Conservation (phyloP, 306 rosid genomes). For the Gastrolobium villosum region DNA sequence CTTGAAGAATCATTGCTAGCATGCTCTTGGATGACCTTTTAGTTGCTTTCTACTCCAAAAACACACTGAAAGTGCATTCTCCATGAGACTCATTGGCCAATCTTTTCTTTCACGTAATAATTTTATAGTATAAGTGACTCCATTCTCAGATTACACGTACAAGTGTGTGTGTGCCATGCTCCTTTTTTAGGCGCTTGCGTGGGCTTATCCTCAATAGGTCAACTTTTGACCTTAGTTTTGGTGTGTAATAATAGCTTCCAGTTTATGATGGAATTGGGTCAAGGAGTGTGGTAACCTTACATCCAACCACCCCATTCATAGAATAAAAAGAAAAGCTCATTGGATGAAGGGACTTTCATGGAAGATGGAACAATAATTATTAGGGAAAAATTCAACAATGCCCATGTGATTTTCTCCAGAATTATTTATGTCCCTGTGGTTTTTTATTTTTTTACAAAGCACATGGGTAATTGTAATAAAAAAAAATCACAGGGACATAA, state of each 20-base stretch:
- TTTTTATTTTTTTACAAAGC: too few relatives aligned
- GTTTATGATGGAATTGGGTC: conserved; percentile 25
- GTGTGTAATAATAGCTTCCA: conserved; percentile 29
- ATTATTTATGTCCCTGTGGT: too few relatives aligned
- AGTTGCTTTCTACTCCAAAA: conserved; percentile 13
- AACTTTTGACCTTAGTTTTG: conserved; percentile 24
- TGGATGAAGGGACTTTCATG: conserved; percentile 15
- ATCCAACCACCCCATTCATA: conserved; percentile 41
- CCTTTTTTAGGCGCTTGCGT: conserved; percentile 6
- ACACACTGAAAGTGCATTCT: conserved; percentile 41
- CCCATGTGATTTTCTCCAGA: too few relatives aligned
- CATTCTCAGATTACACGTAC: conserved; percentile 20
- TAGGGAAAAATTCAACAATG: too few relatives aligned
- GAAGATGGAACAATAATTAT: conserved; percentile 19
- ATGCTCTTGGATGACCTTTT: conserved; percentile 43
- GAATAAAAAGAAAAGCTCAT: neutral
- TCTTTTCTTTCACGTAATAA: conserved; percentile 41
- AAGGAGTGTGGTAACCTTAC: conserved; percentile 17
- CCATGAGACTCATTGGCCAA: conserved; percentile 1
- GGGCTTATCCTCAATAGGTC: conserved; percentile 31
- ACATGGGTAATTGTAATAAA: too few relatives aligned
- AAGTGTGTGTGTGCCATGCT: conserved; percentile 27
- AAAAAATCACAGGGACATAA: too few relatives aligned
- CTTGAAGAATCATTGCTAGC: conserved; percentile 42
- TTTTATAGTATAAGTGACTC: conserved; percentile 6